phyloP scores from a whole-genome alignment of 1,284 basidiomycete genomes.

The Somion occarium region DNA sequence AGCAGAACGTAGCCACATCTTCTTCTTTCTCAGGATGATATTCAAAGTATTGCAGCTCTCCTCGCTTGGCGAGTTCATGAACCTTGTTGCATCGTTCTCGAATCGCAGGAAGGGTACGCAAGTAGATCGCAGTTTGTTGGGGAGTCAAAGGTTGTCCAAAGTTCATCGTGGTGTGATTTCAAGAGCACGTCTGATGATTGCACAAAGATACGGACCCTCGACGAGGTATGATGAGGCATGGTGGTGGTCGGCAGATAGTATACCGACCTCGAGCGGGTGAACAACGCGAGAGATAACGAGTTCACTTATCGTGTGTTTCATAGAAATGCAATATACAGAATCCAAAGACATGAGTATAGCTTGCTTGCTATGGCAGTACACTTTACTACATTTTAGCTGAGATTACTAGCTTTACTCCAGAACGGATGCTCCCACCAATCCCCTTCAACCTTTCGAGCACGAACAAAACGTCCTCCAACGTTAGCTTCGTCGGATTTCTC shows the following conservation, averaged over 20 bases:
- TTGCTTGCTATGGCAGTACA: neutral
- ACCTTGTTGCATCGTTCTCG: conserved; percentile 81
- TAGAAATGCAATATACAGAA: neutral
- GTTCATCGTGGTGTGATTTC: conserved; percentile 9
- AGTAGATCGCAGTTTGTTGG: conserved; percentile 56
- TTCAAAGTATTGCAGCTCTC: conserved; percentile 80
- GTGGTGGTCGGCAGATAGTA: neutral
- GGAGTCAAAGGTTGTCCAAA: conserved; percentile 18
- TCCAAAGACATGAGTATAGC: neutral
- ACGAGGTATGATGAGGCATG: neutral
- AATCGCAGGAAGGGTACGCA: conserved; percentile 85
- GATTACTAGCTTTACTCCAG: conserved; percentile 32
- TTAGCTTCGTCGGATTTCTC: conserved; percentile 33
- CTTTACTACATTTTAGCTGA: neutral
- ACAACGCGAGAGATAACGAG: neutral
- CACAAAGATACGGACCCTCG: neutral
- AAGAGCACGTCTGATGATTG: neutral
- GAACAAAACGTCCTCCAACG: conserved; percentile 41
- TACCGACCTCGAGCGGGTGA: neutral
- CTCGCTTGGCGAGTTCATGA: conserved; percentile 68
- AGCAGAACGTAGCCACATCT: conserved; percentile 77
- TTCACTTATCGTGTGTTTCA: neutral
- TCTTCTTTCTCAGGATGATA: conserved; percentile 76
- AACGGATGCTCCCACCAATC: conserved; percentile 57
- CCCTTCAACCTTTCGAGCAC: conserved; percentile 39